Evolutionary conservation across 2,329 filamentous ascomycete species (phyloP), one percentile per base, ranked within the genome.

Genomic region (Microcyclospora pomicola): DNA sequence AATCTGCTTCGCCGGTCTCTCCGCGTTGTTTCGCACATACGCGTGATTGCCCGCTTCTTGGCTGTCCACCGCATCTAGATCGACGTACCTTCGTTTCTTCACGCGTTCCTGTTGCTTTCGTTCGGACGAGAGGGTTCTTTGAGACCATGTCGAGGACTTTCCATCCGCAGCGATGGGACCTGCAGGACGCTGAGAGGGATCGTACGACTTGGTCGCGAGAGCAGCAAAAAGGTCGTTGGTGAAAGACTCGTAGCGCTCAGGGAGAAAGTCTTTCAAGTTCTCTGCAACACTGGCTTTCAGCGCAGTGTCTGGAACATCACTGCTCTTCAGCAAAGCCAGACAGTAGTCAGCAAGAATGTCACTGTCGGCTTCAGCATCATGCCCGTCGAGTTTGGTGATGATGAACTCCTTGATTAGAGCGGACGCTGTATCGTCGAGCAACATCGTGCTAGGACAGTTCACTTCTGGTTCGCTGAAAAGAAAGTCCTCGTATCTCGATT

Each of bases 321-420:
- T 24, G 43, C 81, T 77, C 38, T 74, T 73, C 33, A 88, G 63
- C 14, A 91, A 71, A 6, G 81, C 82, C 43, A 87, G 68, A n/a
- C 88, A 79, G 55, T 87, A 91, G 50, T 91, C 83, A 34, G 82
- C 82, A 2, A 91, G 75, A 5, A 88, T 81, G 52, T 86, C 82
- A 27, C 78, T 73, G 55, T 91, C 83, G 36, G 81, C 82, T 52
- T 87, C 82, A 19, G 80, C 83, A 37, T 81, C 84, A 45, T 50
- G 75, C 5, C 19, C 19, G 55, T 83, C 80, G 37, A 87, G 72
- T 45, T 80, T 74, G 61, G 79, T 79, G 44, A 86, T 75, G 44
- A 87, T 76, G 82, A 82, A 88, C 42, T 71, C 67, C 65, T 84
- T 86, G 38, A 91, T 67, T 43, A 72, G 62, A 39, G 71, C 58